Conservation (phyloP, 306 rosid genomes). For the Erythrophleum fordii region DNA sequence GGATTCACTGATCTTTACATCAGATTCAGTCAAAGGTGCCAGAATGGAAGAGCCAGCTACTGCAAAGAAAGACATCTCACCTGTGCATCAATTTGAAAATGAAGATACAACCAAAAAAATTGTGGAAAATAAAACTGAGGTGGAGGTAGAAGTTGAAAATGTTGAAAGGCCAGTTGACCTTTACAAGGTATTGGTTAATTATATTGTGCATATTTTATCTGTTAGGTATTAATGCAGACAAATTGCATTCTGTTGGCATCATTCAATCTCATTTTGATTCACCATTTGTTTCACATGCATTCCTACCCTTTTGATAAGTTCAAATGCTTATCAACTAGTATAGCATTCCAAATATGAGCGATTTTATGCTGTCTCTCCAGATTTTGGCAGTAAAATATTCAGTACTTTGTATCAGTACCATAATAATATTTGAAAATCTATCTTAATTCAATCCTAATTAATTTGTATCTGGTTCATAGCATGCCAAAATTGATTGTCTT, state of each 20-base stretch:
- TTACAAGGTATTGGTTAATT: slow-evolving; percentile 68
- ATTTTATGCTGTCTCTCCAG: background rate
- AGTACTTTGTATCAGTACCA: background rate
- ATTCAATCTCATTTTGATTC: background rate
- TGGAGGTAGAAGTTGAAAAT: slow-evolving; percentile 75
- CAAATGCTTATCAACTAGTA: background rate
- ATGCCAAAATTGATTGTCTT: background rate
- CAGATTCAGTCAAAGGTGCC: slow-evolving; percentile 69
- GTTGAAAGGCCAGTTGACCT: slow-evolving; percentile 97
- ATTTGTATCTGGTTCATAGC: background rate
- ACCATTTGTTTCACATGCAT: background rate
- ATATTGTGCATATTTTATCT: background rate
- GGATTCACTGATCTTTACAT: slow-evolving; percentile 81
- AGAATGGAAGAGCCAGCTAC: slow-evolving; percentile 54
- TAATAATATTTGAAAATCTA: background rate
- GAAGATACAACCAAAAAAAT: slow-evolving; percentile 43
- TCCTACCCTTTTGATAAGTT: background rate
- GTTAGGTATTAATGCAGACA: background rate
- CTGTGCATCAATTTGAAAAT: slow-evolving; percentile 48
- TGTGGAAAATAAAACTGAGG: slow-evolving; percentile 53
- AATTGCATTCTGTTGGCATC: background rate
- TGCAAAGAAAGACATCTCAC: slow-evolving; percentile 43
- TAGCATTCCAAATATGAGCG: background rate
- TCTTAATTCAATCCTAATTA: background rate
- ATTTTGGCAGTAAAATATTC: slow-evolving; percentile 5